Evolutionary conservation across 208 protist species (phyloP), one percentile per base, ranked within the genome.

Genomic region (Trypanosoma vivax): DNA sequence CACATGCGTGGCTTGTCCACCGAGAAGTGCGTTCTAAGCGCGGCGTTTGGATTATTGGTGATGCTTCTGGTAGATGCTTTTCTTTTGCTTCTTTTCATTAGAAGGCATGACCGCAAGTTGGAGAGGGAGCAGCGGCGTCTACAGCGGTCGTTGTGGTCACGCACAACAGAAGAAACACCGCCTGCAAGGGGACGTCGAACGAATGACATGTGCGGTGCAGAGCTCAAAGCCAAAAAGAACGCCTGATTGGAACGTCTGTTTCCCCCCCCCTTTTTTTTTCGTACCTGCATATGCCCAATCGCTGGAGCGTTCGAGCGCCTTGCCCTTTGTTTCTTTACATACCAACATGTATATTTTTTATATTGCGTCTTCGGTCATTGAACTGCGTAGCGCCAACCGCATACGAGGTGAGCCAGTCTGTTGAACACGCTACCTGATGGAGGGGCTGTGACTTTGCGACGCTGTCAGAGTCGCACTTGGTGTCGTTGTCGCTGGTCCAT

Each of bases 1-100:
- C 60, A 81, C 51, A 51, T 88, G 39, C 68, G 71, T 35, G 78
- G 80, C 2, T 38, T 50, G 4, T 50, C 61, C 5, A 46, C 64
- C 40, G 67, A 83, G 52, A 61, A 51, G 47, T 88, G 79, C 53
- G 67, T 84, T 11, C 40, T 83, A 21, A 80, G 63, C 62, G 83
- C 64, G 2, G 63, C 71, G 13, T 51, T 91, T 34, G 83, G 77
- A 2, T 51, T 86, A 6, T 53, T 82, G 25, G 27, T 53, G 53
- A 85, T 91, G 79, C 53, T 91, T 51, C 45, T 91, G 29, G 83
- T 91, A 18, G 83, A 91, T 56, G 73, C 79, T 2, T 50, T 70
- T 54, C 68, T 91, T 40, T 65, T 90, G 1, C 60, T 87, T 9
- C 66, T 76, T n/a, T 73, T 73, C 11, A 49, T 90, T 4, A 46